Percentiles rank a stretch among this genome's conserved stretches.
phyloP scores from a whole-genome alignment of 2,329 filamentous ascomycete genomes.

The Penicillium sp. region DNA sequence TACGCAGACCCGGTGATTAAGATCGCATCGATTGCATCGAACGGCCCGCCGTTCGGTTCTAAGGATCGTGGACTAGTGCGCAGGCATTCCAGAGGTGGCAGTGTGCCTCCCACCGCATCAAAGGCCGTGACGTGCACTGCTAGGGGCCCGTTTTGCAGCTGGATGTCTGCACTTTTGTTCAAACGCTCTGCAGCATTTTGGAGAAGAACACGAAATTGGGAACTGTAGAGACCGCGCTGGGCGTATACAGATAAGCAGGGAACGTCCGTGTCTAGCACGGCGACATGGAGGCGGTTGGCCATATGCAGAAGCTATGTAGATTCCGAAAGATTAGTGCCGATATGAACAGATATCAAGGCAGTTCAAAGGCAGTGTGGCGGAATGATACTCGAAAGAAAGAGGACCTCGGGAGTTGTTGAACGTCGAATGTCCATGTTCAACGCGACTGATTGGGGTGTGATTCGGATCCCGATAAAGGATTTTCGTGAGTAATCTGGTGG shows the following conservation, averaged over 20 bases:
- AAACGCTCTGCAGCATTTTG: slow-evolving; percentile 29
- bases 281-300: slow-evolving; percentile 30
- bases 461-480: slow-evolving; percentile 20
- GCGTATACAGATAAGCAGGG: slow-evolving; percentile 32
- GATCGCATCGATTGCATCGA: slow-evolving; percentile 26
- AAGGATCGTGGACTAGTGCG: slow-evolving; percentile 10
- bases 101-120: slow-evolving; percentile 29
- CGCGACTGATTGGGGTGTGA: slow-evolving; percentile 1
- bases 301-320: slow-evolving; percentile 6
- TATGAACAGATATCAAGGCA: background rate
- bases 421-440: background rate
- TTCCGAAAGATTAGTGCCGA: background rate
- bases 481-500: slow-evolving; percentile 20
- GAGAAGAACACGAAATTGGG: slow-evolving; percentile 33
- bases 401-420: background rate
- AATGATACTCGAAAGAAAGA: background rate
- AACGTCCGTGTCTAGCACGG: slow-evolving; percentile 36
- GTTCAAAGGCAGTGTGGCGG: background rate
- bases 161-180: slow-evolving; percentile 10
- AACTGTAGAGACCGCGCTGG: slow-evolving; percentile 34
- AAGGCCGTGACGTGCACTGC: slow-evolving; percentile 32
- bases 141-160: slow-evolving; percentile 7
- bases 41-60: slow-evolving; percentile 3
- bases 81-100: slow-evolving; percentile 26
- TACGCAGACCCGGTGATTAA: slow-evolving; percentile 29